Evolutionary conservation across 2,329 filamentous ascomycete genomes (phyloP).

Genomic region (Stagonosporopsis rhizophila): DNA sequence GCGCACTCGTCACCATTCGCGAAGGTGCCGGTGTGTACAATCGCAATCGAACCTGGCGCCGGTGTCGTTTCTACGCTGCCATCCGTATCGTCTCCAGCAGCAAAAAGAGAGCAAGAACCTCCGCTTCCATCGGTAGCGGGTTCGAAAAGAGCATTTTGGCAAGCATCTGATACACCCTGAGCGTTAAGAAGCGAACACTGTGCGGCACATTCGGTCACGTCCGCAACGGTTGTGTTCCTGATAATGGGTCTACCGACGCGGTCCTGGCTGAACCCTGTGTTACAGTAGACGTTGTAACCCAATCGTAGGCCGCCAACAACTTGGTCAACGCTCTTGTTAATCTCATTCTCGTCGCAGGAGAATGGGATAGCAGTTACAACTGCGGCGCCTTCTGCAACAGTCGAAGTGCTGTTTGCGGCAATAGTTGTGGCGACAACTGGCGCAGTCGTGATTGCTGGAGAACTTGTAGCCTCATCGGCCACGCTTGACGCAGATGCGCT

Average conservation of each 20-base stretch:
- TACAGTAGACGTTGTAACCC: constrained; percentile 39
- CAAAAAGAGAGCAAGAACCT: constrained; percentile 31
- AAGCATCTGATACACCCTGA: constrained; percentile 27
- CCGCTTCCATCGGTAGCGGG: constrained; percentile 25
- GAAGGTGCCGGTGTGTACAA: constrained; percentile 31
- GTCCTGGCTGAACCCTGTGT: constrained; percentile 33
- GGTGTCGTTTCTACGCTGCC: constrained; percentile 11
- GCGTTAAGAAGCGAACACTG: constrained; percentile 41
- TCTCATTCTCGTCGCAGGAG: constrained; percentile 28
- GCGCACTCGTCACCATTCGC: constrained; percentile 33
- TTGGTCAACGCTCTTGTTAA: constrained; percentile 29
- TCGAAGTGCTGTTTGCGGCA: not conserved
- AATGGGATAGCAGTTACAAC: constrained; percentile 38
- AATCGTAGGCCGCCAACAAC: constrained; percentile 33
- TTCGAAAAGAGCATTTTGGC: constrained; percentile 33
- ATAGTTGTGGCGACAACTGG: constrained; percentile 1
- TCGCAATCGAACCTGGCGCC: constrained; percentile 27
- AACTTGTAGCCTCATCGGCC: not conserved
- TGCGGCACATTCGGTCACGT: constrained; percentile 35
- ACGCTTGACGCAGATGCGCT: not conserved
- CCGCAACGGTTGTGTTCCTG: constrained; percentile 18
- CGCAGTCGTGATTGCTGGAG: constrained; percentile 1
- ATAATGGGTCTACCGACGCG: constrained; percentile 23
- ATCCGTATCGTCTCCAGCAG: constrained; percentile 12
- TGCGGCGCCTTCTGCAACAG: constrained; percentile 3